Evolutionary conservation across 2,329 filamentous ascomycete species (phyloP).

Genomic region (Trichophyton equinum): DNA sequence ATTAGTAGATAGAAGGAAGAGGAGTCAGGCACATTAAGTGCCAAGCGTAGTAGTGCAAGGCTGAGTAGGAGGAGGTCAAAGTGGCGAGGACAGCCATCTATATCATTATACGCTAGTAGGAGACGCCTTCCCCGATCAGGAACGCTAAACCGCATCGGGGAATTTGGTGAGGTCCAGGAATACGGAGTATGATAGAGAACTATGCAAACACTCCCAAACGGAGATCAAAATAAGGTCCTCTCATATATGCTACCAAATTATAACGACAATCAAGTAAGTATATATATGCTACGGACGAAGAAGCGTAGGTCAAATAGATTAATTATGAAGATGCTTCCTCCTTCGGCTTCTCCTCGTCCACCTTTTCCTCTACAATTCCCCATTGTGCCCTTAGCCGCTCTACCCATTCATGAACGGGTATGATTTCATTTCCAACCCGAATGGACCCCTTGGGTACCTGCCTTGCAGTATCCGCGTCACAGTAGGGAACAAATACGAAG

Average conservation of each 20-base stretch:
- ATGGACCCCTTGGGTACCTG: constrained; percentile 15
- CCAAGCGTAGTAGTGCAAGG: no score
- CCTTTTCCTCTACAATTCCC: constrained; percentile 6
- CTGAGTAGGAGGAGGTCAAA: neutral
- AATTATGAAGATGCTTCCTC: neutral
- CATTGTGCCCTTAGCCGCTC: constrained; percentile 13
- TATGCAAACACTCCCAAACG: neutral
- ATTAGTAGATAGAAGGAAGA: no score
- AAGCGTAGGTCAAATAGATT: neutral
- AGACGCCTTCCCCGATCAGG: neutral
- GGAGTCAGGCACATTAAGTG: no score
- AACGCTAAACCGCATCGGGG: neutral
- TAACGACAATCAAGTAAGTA: neutral
- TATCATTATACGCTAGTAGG: neutral
- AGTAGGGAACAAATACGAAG: constrained; percentile 17
- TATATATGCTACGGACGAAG: no score
- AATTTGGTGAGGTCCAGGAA: neutral
- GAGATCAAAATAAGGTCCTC: neutral
- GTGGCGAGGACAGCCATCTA: neutral
- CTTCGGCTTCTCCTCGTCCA: neutral
- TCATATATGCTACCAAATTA: neutral
- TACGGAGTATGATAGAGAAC: neutral
- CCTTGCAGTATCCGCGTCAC: constrained; percentile 14
- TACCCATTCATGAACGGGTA: constrained; percentile 18
- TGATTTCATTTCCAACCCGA: constrained; percentile 15